These are phyloP conservation scores for Cronartium quercuum DNA, from an alignment of 1,284 basidiomycete genomes.

Conservation along the genomic window DNA sequence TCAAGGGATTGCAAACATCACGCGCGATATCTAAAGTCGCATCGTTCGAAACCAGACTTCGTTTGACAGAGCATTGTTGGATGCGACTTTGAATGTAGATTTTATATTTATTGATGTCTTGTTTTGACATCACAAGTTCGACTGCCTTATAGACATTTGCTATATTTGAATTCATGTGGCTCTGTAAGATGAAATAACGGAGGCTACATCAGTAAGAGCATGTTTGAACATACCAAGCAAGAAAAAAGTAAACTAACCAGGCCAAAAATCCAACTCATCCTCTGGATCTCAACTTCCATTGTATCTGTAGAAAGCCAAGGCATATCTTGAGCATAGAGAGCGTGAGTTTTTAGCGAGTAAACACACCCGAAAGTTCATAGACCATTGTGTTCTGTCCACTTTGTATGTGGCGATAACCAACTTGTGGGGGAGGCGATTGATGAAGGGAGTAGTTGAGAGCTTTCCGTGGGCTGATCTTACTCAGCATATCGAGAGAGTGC, in stretches of 20 bases:
- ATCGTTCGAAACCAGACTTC: slow-evolving; percentile 5
- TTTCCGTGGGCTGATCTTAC: slow-evolving; percentile 24
- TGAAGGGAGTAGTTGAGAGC: slow-evolving; percentile 36
- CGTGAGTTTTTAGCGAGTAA: background rate
- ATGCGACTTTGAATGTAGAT: slow-evolving; percentile 17
- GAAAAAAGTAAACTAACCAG: slow-evolving; percentile 14
- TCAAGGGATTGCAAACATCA: slow-evolving; percentile 31
- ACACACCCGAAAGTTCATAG: slow-evolving; percentile 13
- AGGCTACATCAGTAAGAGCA: background rate
- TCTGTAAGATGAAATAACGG: background rate
- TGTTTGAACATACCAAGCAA: background rate
- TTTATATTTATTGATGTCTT: slow-evolving; percentile 11
- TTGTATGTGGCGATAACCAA: slow-evolving; percentile 8
- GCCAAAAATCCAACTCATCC: slow-evolving; percentile 24
- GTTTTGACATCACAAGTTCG: background rate
- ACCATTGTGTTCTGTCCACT: background rate
- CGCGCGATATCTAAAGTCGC: slow-evolving; percentile 25
- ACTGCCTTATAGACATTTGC: slow-evolving; percentile 14
- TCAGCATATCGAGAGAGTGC: slow-evolving; percentile 8
- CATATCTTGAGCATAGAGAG: background rate
- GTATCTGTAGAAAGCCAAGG: slow-evolving; percentile 10
- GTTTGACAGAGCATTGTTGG: slow-evolving; percentile 15
- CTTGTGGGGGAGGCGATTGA: background rate
- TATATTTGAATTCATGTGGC: slow-evolving; percentile 7
- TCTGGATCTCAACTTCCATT: slow-evolving; percentile 15